Base-by-base conservation (phyloP, 345 rosid genomes). In the Hibiscus mutabilis region DNA sequence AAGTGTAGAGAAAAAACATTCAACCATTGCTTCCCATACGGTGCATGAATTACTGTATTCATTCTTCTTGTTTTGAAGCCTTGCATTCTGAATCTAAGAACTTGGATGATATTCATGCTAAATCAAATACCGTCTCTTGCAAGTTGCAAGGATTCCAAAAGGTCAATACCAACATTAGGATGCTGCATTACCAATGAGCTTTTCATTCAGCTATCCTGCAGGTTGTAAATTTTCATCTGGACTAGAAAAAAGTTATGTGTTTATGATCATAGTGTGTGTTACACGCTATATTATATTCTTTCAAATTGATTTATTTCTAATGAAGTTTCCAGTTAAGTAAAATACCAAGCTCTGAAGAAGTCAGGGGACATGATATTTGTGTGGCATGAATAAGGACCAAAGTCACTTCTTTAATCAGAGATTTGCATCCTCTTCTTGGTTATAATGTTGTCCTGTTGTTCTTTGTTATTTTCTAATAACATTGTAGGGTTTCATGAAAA, bases 121-220 rank as follows among this genome's bases (percentile, higher is more conserved):
- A 42, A 42, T 11, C 46, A 10, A 42, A 42, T 10, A 42, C 46
- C 2, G 46, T 42, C 46, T 42, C 14, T 37, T 37, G 44, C 44
- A 37, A 37, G 44, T 58, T 55, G 62, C 10, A 62, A n/a, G 53
- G 44, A 22, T 58, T 56, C 18, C 29, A 11, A 2, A 40, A 64
- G 40, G 18, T 70, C 40, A 44, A 49, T 56, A 44, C 55, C 7
- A 10, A 70, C 16, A 19, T 69, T 35, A 29, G 60, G 49, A 29
- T 35, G 62, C 52, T 12, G 9, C 0, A 19, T 68, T 33, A 73
- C 63, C 76, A 55, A 75, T 24, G 58, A 25, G 62, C 73, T 31
- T 31, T 76, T 59, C 44, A 64, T 59, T 75, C 27, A 69, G 64
- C 66, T 55, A 49, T 49, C 55, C 8, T 49, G 3, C 21, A 16